Conservation (phyloP, 331 rosid species). For the Erythrophleum ivorense region DNA sequence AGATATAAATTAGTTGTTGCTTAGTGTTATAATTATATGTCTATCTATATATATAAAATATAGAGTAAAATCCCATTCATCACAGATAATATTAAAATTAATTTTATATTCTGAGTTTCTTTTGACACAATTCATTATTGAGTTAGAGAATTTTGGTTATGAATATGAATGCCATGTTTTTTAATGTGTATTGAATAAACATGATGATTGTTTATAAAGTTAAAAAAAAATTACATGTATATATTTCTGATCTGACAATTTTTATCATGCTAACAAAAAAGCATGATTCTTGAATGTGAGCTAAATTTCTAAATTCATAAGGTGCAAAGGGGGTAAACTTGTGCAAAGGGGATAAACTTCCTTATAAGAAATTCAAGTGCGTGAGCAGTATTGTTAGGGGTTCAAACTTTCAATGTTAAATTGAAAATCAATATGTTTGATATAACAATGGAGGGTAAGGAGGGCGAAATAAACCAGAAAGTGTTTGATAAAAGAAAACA, state of each 20-base stretch:
- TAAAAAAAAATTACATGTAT: too few species aligned
- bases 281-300: background rate
- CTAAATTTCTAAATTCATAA: too few species aligned
- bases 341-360: too few species aligned
- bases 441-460: too few species aligned
- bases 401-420: too few species aligned
- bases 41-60: background rate
- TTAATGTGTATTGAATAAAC: background rate
- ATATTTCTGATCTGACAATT: background rate
- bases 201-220: too few species aligned
- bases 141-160: background rate
- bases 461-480: too few species aligned
- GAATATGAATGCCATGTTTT: background rate
- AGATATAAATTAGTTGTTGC: constrained; percentile 1
- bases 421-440: too few species aligned
- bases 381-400: too few species aligned
- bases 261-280: background rate
- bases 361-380: too few species aligned
- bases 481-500: too few species aligned
- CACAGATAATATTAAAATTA: background rate
- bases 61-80: background rate
- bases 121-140: background rate
- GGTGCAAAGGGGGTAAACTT: too few species aligned
- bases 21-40: background rate
- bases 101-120: background rate